Evolutionary conservation across 2,329 filamentous ascomycete genomes (phyloP).

Genomic region (Aspergillus niger): DNA sequence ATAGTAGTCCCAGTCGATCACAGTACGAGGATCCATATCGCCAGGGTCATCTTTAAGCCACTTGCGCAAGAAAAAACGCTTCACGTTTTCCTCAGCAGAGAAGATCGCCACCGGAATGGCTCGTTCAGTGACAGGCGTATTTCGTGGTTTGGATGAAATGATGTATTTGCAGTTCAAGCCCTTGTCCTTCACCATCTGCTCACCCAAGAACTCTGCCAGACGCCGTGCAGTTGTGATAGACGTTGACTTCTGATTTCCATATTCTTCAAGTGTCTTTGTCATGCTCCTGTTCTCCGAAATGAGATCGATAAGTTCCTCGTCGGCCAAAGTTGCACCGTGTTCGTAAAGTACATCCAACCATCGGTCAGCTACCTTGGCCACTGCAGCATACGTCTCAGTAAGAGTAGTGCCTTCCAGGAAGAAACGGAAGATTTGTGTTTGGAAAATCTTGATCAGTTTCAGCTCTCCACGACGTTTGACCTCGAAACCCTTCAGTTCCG

Average conservation of each 20-base stretch:
- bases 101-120: constrained; percentile 96
- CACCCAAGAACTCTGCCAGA: constrained; percentile 91
- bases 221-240: constrained; percentile 98
- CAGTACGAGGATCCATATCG: constrained; percentile 83
- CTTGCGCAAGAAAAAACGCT: constrained; percentile 85
- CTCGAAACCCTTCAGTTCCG: constrained; percentile 96
- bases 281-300: constrained; percentile 99
- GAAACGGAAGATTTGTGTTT: constrained; percentile 99
- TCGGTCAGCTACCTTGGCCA: constrained; percentile 90
- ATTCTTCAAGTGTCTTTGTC: constrained; percentile 95
- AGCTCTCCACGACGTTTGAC: constrained; percentile 96
- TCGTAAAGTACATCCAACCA: constrained; percentile 95
- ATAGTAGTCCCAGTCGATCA: constrained; percentile 98
- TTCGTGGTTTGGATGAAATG: constrained; percentile 82
- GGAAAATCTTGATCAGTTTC: constrained; percentile 99
- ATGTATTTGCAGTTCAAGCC: constrained; percentile 99
- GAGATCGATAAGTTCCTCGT: constrained; percentile 98
- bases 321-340: constrained; percentile 83
- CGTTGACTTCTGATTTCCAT: constrained; percentile 92
- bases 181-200: constrained; percentile 99
- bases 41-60: constrained; percentile 93
- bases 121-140: constrained; percentile 89
- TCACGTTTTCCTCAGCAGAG: constrained; percentile 85
- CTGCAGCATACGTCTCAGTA: constrained; percentile 83
- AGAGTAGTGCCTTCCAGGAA: constrained; percentile 90